Percentiles rank a stretch among this genome's conserved stretches.
Evolutionary conservation across 2,329 filamentous ascomycete species (phyloP).

Genomic region (Scedosporium apiospermum): DNA sequence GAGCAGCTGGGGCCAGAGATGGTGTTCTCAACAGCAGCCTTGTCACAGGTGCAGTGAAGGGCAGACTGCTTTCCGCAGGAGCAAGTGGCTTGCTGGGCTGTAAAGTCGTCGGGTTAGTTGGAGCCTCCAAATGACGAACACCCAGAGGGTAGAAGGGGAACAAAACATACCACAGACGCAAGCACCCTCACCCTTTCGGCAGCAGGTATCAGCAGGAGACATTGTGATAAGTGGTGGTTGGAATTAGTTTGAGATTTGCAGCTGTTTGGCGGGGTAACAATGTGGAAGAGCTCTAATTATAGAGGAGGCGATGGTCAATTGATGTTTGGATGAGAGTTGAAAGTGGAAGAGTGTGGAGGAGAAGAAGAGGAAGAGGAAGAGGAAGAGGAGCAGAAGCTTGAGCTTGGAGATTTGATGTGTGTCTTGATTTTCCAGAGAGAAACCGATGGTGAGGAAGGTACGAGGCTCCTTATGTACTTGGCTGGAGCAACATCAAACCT

Average conservation of each 20-base stretch:
- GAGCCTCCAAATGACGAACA: not conserved
- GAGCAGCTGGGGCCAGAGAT: constrained; percentile 68
- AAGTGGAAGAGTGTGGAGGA: too few species aligned
- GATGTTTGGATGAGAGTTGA: not conserved
- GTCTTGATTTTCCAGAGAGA: too few species aligned
- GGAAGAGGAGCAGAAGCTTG: too few species aligned
- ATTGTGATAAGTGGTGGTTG: not conserved
- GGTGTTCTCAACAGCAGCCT: constrained; percentile 65
- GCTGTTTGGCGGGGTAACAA: not conserved
- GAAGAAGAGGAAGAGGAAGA: too few species aligned
- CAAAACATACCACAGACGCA: constrained; percentile 5
- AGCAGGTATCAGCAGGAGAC: constrained; percentile 4
- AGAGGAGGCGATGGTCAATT: not conserved
- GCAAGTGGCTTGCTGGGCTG: constrained; percentile 61
- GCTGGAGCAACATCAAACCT: too few species aligned
- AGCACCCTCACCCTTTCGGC: constrained; percentile 7
- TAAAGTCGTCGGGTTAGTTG: constrained; percentile 1
- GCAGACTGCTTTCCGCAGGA: constrained; percentile 85
- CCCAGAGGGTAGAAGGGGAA: not conserved
- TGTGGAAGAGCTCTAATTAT: not conserved
- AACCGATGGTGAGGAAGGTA: too few species aligned
- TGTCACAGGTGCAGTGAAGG: constrained; percentile 77
- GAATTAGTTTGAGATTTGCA: not conserved
- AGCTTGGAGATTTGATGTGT: too few species aligned
- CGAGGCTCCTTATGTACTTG: too few species aligned